Evolutionary conservation across 2,329 filamentous ascomycete species (phyloP), one percentile per base, ranked within the genome.

Genomic region (Monosporascus cannonballus): DNA sequence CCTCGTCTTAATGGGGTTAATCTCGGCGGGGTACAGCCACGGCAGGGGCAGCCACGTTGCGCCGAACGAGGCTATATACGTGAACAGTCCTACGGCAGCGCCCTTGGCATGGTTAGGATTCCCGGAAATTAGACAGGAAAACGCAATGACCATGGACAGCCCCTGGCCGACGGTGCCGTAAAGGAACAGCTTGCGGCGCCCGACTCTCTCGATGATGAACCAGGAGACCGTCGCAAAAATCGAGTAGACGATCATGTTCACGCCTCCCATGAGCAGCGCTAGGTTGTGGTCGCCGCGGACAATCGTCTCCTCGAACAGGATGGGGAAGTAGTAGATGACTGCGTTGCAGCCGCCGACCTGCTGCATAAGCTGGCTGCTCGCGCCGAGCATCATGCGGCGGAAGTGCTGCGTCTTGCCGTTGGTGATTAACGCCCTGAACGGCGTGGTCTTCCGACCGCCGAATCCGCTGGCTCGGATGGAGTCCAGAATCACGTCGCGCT

Each of bases 41-140:
- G 83, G 83, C 24, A 85, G 74, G 17, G 83, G 82, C 6, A 86
- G 65, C 77, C 81, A 85, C 1, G 81, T 83, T 0, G 83, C 83
- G 36, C 84, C 85, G 57, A 87, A 87, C 51, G 83, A 84, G 4
- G 83, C 81, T 61, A 87, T 87, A 68, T 86, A 88, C 3, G 83
- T 77, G 69, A 88, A 88, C 14, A 88, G 69, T 52, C 84, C 84
- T 3, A 86, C 83, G 1, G 83, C 83, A 0, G 85, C 83, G 36
- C 85, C 86, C 64, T 87, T 88, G 3, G 84, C 83, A 6, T 84
- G 73, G 1, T 81, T 69, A 0, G 74, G 76, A 1, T 76, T 78
- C 0, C 82, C 81, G 44, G 87, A 87, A n/a, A 89, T 82, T 55
- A 90, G 81, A 30, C 76, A 73, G 1, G 76, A 81, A 59, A 88